Evolutionary conservation across 441 rosid species (phyloP).

Genomic region (Flueggea neowawraea): DNA sequence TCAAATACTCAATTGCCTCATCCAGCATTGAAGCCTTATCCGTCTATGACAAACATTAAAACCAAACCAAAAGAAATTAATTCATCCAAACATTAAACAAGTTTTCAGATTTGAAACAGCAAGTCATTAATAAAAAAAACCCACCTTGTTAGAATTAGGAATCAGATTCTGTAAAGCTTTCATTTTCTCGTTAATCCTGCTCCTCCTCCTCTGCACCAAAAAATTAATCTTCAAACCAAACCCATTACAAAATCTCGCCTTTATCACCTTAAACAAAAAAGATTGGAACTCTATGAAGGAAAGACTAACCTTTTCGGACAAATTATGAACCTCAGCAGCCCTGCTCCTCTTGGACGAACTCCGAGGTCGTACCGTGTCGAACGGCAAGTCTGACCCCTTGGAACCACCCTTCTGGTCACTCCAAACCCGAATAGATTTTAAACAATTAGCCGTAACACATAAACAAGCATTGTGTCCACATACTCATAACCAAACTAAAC

Average conservation of each 20-base stretch:
- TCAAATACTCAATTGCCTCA: conserved; percentile 80
- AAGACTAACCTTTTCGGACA: conserved; percentile 57
- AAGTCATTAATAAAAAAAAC: background rate
- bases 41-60: conserved; percentile 36
- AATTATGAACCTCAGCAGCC: conserved; percentile 82
- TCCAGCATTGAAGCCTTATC: conserved; percentile 93
- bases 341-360: conserved; percentile 73
- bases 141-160: conserved; percentile 94
- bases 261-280: background rate
- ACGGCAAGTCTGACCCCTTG: conserved; percentile 38
- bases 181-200: conserved; percentile 94
- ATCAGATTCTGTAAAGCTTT: conserved; percentile 87
- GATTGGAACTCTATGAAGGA: conserved; percentile 12
- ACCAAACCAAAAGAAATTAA: conserved; percentile 1
- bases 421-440: background rate
- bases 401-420: conserved; percentile 32
- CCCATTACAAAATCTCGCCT: background rate
- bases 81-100: background rate
- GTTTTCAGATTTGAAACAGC: background rate
- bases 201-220: conserved; percentile 71
- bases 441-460: background rate
- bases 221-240: background rate
- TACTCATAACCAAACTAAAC: background rate
- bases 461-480: background rate
- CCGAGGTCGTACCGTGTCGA: conserved; percentile 31